Base-by-base conservation (phyloP, 805 yeast species). In the Candida xiaguanensis region DNA sequence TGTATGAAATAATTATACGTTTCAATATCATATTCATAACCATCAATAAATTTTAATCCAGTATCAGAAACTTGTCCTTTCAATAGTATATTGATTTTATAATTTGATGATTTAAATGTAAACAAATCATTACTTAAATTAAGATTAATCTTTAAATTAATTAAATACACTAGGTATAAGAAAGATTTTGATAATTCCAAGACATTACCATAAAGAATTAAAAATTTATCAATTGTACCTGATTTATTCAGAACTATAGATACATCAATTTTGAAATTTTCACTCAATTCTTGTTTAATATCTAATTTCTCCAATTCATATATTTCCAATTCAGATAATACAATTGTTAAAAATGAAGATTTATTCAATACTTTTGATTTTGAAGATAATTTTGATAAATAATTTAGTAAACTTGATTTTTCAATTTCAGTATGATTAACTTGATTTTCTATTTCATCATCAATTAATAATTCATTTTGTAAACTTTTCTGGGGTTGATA, bases 81-180 rank as follows among this genome's bases (percentile, higher is more conserved):
- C n/a, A 44, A 29, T n/a, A 50, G 35, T 12, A 50, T 6, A 8
- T 39, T 43, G 8, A 54, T 19, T 15, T 35, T 32, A 43, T 63
- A 64, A 41, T 62, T 63, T 22, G 49, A 36, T 2, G 65, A 59
- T 37, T 63, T 65, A 32, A 67, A 55, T 1, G 69, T 67, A 40
- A 48, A 56, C 33, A 38, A 23, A 35, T 55, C 55, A 22, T 38
- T 38, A 7, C 47, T 41, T 15, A 49, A 40, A 8, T 57, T 27
- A 30, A 58, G 59, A 39, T 66, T 66, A 22, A 62, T 37, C 20
- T 49, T 51, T 2, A 59, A 54, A 24, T 42, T 47, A 26, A 59
- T 37, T 4, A 56, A 23, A 41, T 50, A 67, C 2, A 63, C 45
- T 9, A 62, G 33, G 34, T 44, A 65, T 2, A 61, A 38, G 4